Evolutionary conservation across 1,284 basidiomycete genomes (phyloP).

Genomic region (Abortiporus biennis): DNA sequence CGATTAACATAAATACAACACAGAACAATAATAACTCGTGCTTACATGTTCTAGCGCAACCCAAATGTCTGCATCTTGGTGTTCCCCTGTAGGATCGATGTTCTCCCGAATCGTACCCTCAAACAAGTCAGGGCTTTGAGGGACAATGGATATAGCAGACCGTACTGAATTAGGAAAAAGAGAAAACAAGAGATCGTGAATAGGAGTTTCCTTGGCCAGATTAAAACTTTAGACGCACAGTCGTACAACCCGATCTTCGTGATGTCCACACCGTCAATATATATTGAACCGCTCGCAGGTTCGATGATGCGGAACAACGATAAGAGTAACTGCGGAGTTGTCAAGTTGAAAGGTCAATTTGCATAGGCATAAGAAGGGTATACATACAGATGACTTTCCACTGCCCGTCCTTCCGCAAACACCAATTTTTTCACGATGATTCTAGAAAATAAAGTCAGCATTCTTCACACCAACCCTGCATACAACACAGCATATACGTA

Average conservation of each 20-base stretch:
- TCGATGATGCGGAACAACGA: conserved; percentile 83
- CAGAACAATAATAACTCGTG: no score
- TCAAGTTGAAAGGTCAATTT: neutral
- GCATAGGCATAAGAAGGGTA: conserved; percentile 1
- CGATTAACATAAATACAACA: neutral
- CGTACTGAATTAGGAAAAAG: conserved; percentile 40
- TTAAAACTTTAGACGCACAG: conserved; percentile 46
- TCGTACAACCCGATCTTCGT: conserved; percentile 80
- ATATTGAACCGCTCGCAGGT: conserved; percentile 70
- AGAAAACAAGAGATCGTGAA: conserved; percentile 3
- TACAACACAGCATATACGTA: conserved; percentile 23
- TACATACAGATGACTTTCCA: conserved; percentile 81
- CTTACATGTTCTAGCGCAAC: conserved; percentile 67
- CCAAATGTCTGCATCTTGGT: conserved; percentile 82
- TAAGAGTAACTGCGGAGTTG: conserved; percentile 41
- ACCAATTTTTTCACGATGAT: conserved; percentile 79
- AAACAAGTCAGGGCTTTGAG: conserved; percentile 79
- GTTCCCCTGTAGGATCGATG: conserved; percentile 69
- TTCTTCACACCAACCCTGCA: neutral
- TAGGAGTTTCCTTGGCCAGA: no score
- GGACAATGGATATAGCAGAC: conserved; percentile 82
- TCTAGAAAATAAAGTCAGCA: conserved; percentile 27
- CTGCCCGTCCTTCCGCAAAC: conserved; percentile 88
- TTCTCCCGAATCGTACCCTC: conserved; percentile 85
- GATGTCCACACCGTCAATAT: conserved; percentile 83